Evolutionary conservation across 169 alveolate genomes (phyloP).

Genomic region (Cryptosporidium bovis): DNA sequence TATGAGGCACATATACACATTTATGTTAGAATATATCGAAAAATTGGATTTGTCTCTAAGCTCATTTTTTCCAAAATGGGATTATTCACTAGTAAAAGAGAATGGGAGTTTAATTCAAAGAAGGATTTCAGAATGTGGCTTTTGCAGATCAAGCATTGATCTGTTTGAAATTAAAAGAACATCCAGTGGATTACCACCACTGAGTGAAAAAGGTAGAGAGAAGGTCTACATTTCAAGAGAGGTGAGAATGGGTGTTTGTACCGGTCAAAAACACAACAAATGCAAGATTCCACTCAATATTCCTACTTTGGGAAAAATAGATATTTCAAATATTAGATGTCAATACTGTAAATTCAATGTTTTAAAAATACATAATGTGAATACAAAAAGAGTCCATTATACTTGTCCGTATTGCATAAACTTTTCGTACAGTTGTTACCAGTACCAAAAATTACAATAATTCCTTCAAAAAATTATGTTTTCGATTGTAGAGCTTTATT

Average conservation of each 20-base stretch:
- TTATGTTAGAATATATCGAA: conserved; percentile 15
- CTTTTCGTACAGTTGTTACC: not conserved
- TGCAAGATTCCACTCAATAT: conserved; percentile 21
- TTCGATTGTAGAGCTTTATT: too few relatives aligned
- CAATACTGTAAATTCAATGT: conserved; percentile 5
- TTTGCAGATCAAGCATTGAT: conserved; percentile 13
- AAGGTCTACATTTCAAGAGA: conserved; percentile 4
- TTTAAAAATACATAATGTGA: not conserved
- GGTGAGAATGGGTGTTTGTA: conserved; percentile 19
- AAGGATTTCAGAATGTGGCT: conserved; percentile 35
- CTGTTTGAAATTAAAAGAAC: conserved; percentile 4
- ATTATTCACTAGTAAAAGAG: not conserved
- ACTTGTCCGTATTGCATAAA: conserved; percentile 12
- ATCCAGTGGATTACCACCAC: not conserved
- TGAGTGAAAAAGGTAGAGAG: too few relatives aligned
- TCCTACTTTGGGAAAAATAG: not conserved
- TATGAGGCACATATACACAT: conserved; percentile 27
- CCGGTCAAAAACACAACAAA: not conserved
- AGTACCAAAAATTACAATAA: not conserved
- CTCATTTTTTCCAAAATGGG: conserved; percentile 42
- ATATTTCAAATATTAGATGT: not conserved
- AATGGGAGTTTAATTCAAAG: conserved; percentile 1
- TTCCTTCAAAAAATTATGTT: not conserved
- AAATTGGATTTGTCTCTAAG: conserved; percentile 20
- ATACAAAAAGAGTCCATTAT: conserved; percentile 11